These are phyloP conservation scores for Paraphaeosphaeria sporulosa DNA, from an alignment of 2,329 filamentous ascomycete genomes.

Conservation along the genomic window DNA sequence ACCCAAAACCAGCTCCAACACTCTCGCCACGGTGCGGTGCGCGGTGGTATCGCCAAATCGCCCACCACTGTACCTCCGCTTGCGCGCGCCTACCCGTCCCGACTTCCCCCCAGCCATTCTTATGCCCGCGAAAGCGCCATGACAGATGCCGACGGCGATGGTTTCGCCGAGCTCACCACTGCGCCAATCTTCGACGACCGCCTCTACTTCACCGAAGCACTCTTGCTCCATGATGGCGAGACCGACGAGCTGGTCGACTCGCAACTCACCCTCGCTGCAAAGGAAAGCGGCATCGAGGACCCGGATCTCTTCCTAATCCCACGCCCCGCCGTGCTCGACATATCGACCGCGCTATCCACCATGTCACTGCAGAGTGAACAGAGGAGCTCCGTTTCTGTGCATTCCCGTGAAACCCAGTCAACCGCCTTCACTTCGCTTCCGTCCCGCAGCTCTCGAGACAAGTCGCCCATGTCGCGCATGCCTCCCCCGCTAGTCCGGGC, in stretches of 20 bases:
- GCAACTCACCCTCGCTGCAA: conserved; percentile 35
- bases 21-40: neutral
- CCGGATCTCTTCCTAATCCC: conserved; percentile 39
- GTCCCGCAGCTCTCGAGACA: conserved; percentile 44
- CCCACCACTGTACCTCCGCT: neutral
- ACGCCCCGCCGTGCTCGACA: conserved; percentile 25
- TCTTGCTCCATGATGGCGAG: conserved; percentile 33
- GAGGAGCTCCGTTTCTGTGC: conserved; percentile 44
- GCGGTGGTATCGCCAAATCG: neutral
- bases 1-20: conserved; percentile 27
- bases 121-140: conserved; percentile 46
- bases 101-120: conserved; percentile 18
- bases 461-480: conserved; percentile 26
- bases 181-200: conserved; percentile 47
- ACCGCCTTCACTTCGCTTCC: conserved; percentile 44
- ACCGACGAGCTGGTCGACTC: conserved; percentile 44
- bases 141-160: conserved; percentile 33
- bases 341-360: conserved; percentile 40
- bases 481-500: conserved; percentile 25
- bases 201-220: conserved; percentile 41
- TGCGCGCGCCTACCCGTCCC: neutral
- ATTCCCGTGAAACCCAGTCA: conserved; percentile 46
- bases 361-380: conserved; percentile 41
- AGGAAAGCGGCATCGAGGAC: conserved; percentile 42
- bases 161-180: conserved; percentile 31